phyloP scores from a whole-genome alignment of 2,329 filamentous ascomycete species.

The Cladosporium oxysporum region DNA sequence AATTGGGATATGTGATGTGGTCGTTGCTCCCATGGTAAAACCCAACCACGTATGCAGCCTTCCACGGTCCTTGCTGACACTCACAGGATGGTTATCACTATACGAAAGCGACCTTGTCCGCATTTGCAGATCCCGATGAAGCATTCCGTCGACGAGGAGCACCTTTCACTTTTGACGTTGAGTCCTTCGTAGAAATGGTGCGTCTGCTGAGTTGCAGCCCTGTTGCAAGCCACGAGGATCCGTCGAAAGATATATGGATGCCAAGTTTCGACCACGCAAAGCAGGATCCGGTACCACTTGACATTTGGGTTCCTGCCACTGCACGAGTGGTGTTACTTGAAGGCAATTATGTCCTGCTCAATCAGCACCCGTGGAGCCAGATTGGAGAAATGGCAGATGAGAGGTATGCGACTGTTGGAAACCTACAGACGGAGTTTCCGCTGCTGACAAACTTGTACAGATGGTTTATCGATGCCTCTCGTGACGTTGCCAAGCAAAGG shows the following conservation, averaged over 20 bases:
- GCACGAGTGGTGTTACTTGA: conserved; percentile 54
- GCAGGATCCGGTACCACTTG: conserved; percentile 72
- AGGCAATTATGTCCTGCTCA: background rate
- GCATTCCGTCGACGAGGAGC: conserved; percentile 85
- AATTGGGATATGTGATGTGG: background rate
- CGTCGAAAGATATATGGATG: conserved; percentile 58
- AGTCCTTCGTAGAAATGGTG: conserved; percentile 51
- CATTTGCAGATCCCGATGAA: conserved; percentile 73
- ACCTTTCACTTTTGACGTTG: conserved; percentile 90
- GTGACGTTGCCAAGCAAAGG: conserved; percentile 14
- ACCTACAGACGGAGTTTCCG: background rate
- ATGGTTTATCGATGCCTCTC: background rate
- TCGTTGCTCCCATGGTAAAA: background rate
- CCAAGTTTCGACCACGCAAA: conserved; percentile 79
- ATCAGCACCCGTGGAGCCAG: background rate
- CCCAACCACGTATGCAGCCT: background rate
- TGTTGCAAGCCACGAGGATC: conserved; percentile 50
- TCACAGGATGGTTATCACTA: conserved; percentile 84
- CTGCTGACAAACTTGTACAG: background rate
- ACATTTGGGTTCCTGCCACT: conserved; percentile 63
- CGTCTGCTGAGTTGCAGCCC: conserved; percentile 37
- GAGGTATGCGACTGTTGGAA: background rate
- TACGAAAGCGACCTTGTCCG: conserved; percentile 76
- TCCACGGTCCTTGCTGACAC: background rate
- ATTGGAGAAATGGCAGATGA: background rate